phyloP scores from a whole-genome alignment of 2,329 filamentous ascomycete species.

The Colletotrichum tabaci region DNA sequence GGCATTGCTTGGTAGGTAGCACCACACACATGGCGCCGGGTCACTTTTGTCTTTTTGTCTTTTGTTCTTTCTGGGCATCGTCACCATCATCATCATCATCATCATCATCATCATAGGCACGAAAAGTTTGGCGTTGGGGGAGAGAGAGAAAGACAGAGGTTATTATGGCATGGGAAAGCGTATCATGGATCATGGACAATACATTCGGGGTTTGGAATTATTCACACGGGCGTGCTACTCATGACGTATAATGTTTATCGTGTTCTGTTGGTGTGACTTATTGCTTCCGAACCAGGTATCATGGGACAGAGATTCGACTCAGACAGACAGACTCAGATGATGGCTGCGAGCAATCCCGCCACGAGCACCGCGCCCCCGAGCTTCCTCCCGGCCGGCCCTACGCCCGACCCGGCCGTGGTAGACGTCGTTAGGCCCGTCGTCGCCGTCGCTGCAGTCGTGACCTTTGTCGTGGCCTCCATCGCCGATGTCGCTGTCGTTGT shows the following conservation, averaged over 20 bases:
- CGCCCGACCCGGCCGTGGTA: neutral
- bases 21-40: constrained; percentile 16
- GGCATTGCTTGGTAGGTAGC: constrained; percentile 9
- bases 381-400: neutral
- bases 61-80: too few species aligned
- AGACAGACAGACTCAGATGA: neutral
- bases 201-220: neutral
- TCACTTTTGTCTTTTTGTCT: neutral
- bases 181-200: neutral
- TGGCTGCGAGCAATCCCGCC: constrained; percentile 14
- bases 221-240: neutral
- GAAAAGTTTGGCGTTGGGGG: constrained; percentile 10
- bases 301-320: too few species aligned
- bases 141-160: neutral
- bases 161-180: constrained; percentile 4
- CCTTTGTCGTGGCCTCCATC: neutral
- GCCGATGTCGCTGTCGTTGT: neutral
- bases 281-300: neutral
- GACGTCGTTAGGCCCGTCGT: constrained; percentile 3
- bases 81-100: too few species aligned
- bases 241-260: neutral
- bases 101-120: neutral
- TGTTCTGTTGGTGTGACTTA: neutral
- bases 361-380: constrained; percentile 7
- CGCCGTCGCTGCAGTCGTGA: neutral